These are phyloP conservation scores for Lasiodiplodia hormozganensis DNA, from an alignment of 2,329 filamentous ascomycete genomes.

Conservation along the genomic window DNA sequence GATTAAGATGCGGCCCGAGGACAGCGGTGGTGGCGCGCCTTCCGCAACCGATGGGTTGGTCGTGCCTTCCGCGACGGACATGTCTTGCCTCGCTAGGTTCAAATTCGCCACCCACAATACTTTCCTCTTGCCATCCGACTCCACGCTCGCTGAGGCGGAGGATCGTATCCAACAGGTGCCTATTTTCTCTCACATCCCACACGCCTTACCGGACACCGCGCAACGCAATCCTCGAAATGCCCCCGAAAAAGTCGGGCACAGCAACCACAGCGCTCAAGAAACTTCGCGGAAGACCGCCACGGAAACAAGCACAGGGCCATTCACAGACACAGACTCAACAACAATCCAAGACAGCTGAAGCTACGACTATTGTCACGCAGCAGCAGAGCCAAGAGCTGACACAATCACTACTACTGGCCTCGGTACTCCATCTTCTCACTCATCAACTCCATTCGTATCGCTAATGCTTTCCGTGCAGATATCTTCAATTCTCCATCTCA, in stretches of 20 bases:
- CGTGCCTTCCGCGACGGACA: background rate
- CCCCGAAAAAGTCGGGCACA: background rate
- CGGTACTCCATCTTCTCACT: slow-evolving; percentile 40
- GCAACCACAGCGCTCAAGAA: background rate
- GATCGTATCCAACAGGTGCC: background rate
- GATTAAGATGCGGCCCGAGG: background rate
- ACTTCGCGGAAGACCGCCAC: background rate
- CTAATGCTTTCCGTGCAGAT: background rate
- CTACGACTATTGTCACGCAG: slow-evolving; percentile 38
- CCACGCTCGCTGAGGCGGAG: background rate
- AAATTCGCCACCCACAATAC: background rate
- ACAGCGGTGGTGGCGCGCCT: background rate
- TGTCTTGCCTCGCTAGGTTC: background rate
- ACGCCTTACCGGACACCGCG: background rate
- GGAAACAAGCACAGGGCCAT: slow-evolving; percentile 37
- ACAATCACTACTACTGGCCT: slow-evolving; percentile 56
- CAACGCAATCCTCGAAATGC: background rate
- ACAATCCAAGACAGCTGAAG: slow-evolving; percentile 42
- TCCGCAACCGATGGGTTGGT: background rate
- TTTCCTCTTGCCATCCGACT: background rate
- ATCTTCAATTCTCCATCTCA: slow-evolving; percentile 2
- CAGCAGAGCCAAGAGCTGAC: slow-evolving; percentile 56
- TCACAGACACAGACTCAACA: slow-evolving; percentile 29
- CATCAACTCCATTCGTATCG: too few relatives aligned
- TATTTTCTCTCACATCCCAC: too few relatives aligned